phyloP scores from a whole-genome alignment of 31 red algal species.

The Odonthalia washingtoniensis region DNA sequence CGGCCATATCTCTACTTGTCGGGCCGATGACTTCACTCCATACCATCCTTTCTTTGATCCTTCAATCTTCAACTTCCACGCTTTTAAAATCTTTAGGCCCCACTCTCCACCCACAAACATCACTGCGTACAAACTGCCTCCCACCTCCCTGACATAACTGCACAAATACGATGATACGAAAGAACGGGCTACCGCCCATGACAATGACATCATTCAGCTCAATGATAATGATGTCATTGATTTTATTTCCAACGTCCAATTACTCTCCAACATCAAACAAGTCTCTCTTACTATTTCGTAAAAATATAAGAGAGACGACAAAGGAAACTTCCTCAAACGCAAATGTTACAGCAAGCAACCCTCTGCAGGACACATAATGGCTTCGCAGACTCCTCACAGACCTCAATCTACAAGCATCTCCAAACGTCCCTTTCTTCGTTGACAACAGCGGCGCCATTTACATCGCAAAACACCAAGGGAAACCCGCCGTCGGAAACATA shows the following conservation, averaged over 20 bases:
- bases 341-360: neutral
- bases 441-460: no score
- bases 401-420: no score
- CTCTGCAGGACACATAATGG: neutral
- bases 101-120: neutral
- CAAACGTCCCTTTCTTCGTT: no score
- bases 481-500: no score
- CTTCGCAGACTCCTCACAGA: no score
- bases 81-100: neutral
- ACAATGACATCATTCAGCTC: neutral
- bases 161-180: neutral
- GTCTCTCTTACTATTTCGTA: constrained; percentile 35
- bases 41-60: neutral
- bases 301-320: neutral
- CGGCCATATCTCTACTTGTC: neutral
- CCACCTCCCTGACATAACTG: neutral
- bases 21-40: neutral
- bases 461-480: no score
- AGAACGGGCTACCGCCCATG: neutral
- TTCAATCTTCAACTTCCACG: neutral
- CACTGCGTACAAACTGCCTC: neutral
- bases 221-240: neutral
- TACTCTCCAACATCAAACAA: neutral
- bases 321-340: neutral
- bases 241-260: neutral